phyloP scores from a whole-genome alignment of 768 basidiomycete species.

The Rhodosporidiobolus odoratus region DNA sequence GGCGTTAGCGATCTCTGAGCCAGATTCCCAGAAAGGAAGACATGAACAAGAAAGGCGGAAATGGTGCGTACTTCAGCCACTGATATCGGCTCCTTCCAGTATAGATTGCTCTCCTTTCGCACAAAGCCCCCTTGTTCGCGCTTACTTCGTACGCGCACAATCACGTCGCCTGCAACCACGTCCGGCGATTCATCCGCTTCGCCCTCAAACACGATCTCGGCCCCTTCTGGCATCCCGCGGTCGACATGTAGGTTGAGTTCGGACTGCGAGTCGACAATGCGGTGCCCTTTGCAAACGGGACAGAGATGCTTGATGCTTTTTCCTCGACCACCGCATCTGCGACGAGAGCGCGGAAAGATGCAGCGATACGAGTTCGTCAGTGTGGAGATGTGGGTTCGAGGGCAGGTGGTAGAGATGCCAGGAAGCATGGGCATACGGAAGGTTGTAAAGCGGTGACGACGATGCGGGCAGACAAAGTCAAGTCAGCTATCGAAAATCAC shows the following conservation, averaged over 20 bases:
- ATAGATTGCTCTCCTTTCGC: conserved; percentile 81
- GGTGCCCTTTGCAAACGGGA: conserved; percentile 66
- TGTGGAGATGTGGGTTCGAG: background rate
- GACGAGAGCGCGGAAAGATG: conserved; percentile 47
- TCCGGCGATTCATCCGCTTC: conserved; percentile 94
- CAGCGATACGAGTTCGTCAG: too few relatives aligned
- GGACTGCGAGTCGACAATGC: conserved; percentile 51
- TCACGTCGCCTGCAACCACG: conserved; percentile 90
- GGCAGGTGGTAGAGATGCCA: background rate
- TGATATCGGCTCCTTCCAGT: conserved; percentile 86
- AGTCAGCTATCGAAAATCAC: background rate
- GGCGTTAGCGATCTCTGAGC: background rate
- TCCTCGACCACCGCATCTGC: conserved; percentile 69
- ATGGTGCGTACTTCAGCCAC: conserved; percentile 69
- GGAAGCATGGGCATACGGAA: background rate
- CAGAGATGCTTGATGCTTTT: conserved; percentile 70
- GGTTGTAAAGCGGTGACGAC: background rate
- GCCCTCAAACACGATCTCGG: conserved; percentile 89
- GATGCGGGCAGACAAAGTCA: background rate
- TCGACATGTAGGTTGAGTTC: conserved; percentile 79
- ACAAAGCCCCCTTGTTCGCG: conserved; percentile 74
- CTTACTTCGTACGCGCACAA: conserved; percentile 74
- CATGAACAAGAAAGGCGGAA: background rate
- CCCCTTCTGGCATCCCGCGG: conserved; percentile 84
- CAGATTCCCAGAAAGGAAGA: too few relatives aligned